phyloP scores from a whole-genome alignment of 2,329 filamentous ascomycete genomes.

The Colletotrichum endophyticum region DNA sequence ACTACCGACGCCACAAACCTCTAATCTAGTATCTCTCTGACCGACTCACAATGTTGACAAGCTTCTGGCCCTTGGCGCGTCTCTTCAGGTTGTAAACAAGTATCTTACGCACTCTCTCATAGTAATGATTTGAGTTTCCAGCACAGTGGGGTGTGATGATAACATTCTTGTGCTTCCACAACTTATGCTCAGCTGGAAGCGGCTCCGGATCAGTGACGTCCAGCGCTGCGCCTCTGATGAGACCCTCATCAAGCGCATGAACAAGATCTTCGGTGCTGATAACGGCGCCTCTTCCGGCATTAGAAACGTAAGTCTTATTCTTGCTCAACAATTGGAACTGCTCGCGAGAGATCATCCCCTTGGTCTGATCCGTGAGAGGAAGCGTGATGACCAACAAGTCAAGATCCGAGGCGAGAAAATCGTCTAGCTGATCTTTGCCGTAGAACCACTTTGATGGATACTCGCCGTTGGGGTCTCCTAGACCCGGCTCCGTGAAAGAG shows the following conservation, averaged over 20 bases:
- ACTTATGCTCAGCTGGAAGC: conserved; percentile 67
- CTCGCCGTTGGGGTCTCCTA: conserved; percentile 56
- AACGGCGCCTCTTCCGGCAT: conserved; percentile 69
- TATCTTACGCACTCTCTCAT: background rate
- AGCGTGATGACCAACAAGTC: conserved; percentile 58
- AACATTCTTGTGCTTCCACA: conserved; percentile 74
- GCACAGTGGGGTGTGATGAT: conserved; percentile 60
- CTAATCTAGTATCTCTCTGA: background rate
- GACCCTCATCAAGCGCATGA: conserved; percentile 63
- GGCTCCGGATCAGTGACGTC: conserved; percentile 85
- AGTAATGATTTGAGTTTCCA: background rate
- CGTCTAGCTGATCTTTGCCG: conserved; percentile 52
- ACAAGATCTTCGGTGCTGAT: conserved; percentile 62
- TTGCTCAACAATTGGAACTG: conserved; percentile 53
- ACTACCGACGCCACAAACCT: background rate
- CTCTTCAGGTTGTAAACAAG: background rate
- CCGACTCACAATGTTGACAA: background rate
- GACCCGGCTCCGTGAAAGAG: conserved; percentile 72
- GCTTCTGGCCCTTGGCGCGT: background rate
- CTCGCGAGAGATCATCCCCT: conserved; percentile 51
- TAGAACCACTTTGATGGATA: conserved; percentile 57
- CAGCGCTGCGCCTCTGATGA: conserved; percentile 71
- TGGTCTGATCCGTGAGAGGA: conserved; percentile 54
- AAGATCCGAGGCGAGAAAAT: conserved; percentile 54
- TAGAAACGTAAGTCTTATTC: conserved; percentile 66